Evolutionary conservation across 1,284 basidiomycete genomes (phyloP).

Genomic region (Ustilago bromivora): DNA sequence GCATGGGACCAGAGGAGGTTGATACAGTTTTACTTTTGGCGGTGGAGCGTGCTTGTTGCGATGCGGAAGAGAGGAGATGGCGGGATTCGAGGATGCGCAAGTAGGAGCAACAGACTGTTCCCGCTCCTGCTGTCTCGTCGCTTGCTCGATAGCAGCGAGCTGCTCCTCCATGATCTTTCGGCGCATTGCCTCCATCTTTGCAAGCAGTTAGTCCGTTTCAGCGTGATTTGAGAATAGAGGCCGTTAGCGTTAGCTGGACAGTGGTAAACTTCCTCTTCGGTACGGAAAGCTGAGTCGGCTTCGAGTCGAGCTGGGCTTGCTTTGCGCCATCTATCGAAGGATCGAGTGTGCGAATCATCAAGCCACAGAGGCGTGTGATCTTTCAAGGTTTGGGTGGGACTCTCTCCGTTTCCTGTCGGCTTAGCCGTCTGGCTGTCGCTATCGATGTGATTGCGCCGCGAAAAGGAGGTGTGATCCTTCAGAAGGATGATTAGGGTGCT

Average conservation of each 20-base stretch:
- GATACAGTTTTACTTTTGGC: conserved; percentile 53
- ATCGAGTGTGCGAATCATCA: background rate
- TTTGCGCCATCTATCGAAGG: too few relatives aligned
- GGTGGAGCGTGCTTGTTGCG: conserved; percentile 53
- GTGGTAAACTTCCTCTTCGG: background rate
- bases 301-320: too few relatives aligned
- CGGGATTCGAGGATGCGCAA: conserved; percentile 15
- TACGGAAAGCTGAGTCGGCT: too few relatives aligned
- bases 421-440: too few relatives aligned
- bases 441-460: background rate
- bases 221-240: too few relatives aligned
- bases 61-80: conserved; percentile 36
- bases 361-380: background rate
- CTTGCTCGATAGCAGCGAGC: conserved; percentile 40
- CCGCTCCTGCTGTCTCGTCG: conserved; percentile 28
- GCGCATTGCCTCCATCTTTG: conserved; percentile 50
- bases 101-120: background rate
- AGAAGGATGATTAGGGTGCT: background rate
- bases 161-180: conserved; percentile 53
- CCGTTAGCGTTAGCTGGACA: background rate
- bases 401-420: too few relatives aligned
- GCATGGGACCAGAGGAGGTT: conserved; percentile 33
- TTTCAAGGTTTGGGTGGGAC: too few relatives aligned
- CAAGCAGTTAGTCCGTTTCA: too few relatives aligned
- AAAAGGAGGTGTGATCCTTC: background rate